These are phyloP conservation scores for Haematococcus sp. DNA, from an alignment of 139 green algal genomes.

Conservation along the genomic window DNA sequence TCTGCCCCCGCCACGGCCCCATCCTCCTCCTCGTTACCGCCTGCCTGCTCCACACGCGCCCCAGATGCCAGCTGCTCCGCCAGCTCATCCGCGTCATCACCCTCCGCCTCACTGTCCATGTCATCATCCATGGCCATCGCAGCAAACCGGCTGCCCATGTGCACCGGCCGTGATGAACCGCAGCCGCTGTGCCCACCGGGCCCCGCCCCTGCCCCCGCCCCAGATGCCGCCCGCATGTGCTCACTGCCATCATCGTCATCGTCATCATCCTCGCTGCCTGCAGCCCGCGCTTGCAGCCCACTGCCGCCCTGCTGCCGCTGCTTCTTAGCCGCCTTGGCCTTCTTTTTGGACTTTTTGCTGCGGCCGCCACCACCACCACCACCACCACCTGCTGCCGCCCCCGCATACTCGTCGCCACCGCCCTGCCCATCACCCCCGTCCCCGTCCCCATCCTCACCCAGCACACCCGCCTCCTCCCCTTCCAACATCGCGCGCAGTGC, in stretches of 20 bases:
- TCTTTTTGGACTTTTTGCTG: no score
- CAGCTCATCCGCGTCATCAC: slow-evolving; percentile 4
- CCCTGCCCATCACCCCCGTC: no score
- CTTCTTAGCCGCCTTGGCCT: slow-evolving; percentile 2
- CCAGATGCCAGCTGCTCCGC: not conserved
- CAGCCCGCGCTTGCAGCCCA: not conserved
- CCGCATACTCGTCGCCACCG: no score
- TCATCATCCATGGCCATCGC: no score
- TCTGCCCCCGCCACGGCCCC: not conserved
- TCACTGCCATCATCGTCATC: slow-evolving; percentile 6
- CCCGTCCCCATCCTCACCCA: slow-evolving; percentile 2
- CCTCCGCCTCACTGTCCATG: slow-evolving; percentile 30
- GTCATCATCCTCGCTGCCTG: not conserved
- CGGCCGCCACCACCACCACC: not conserved
- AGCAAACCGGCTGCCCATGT: no score
- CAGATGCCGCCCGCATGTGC: slow-evolving; percentile 3
- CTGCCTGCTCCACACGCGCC: not conserved
- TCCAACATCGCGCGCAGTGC: slow-evolving; percentile 47
- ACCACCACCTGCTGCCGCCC: not conserved
- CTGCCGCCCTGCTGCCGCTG: not conserved
- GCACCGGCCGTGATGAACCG: not conserved
- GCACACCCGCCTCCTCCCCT: slow-evolving; percentile 48
- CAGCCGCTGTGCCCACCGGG: no score
- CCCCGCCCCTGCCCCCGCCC: slow-evolving; percentile 9
- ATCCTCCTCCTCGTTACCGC: not conserved